Evolutionary conservation across 2,329 filamentous ascomycete species (phyloP), one percentile per base, ranked within the genome.

Genomic region (Rutstroemia sp.): DNA sequence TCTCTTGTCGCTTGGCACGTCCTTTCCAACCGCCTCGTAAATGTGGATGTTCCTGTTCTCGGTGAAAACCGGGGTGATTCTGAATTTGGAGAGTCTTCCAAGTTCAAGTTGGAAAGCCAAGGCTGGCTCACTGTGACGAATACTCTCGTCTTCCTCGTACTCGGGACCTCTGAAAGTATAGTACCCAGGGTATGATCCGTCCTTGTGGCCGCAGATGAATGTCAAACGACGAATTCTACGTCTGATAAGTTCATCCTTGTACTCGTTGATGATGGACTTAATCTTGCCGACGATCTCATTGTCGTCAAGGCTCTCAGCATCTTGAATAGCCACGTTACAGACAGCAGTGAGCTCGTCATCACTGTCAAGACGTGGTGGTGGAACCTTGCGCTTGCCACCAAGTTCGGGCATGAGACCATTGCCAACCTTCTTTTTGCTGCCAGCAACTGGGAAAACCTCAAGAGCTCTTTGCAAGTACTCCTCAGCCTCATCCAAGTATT

Each of bases 11-110:
- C 89, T 92, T 71, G 96, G 92, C 40, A 92, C 88, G 50, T 88
- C 88, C 79, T 96, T 99, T 69, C 94, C 94, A 67, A 95, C 78
- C 64, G 89, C 94, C 78, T 97, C 92, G 75, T 97, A 99, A 58
- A 99, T 92, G 78, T 99, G 94, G 63, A 99, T 96, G 75, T 95
- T 97, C 70, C 95, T 88, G 79, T 99, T 99, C 75, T 97, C 92
- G 0, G 94, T 97, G 76, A 99, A 99, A 51, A 99, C 91, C 2
- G 94, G 92, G 77, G 92, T 95, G 75, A 97, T 95, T 76, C 91
- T 86, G 83, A 99, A 99, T 77, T 96, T 97, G 69, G 88, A 88
- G 30, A 99, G 83, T 72, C 94, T 88, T 58, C 86, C 87, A 62
- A 99, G 85, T 75, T 99, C 94, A 71, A 97, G 88, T 79, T 99